A percentile compares a stretch with the other conserved stretches of the same genome.
phyloP scores from a whole-genome alignment of 805 yeast species.

The Clavispora asparagi region DNA sequence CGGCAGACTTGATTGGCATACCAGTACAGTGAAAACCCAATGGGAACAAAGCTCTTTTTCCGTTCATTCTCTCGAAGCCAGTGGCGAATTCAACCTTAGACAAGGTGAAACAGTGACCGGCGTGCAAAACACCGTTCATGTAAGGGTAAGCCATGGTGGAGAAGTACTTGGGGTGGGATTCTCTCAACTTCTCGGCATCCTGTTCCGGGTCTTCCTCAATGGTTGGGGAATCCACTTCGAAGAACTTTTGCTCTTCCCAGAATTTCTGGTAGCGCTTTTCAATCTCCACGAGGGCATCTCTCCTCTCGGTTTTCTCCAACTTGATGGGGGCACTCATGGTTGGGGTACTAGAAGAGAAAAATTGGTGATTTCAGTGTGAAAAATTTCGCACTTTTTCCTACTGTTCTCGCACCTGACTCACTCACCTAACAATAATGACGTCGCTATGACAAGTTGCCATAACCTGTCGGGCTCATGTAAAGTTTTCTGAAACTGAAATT shows the following conservation, averaged over 20 bases:
- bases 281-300: conserved; percentile 86
- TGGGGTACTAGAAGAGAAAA: conserved; percentile 2
- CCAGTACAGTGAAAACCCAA: conserved; percentile 99
- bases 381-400: conserved; percentile 2
- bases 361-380: background rate
- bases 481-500: no score
- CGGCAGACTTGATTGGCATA: conserved; percentile 95
- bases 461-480: no score
- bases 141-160: conserved; percentile 97
- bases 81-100: conserved; percentile 89
- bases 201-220: conserved; percentile 49
- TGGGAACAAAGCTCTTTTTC: conserved; percentile 89
- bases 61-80: conserved; percentile 93
- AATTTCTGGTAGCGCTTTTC: conserved; percentile 82
- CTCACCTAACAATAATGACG: background rate
- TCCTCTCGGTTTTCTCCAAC: conserved; percentile 73
- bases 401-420: background rate
- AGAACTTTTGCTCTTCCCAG: conserved; percentile 84
- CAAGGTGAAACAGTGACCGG: conserved; percentile 94
- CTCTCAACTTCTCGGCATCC: conserved; percentile 64
- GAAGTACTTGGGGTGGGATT: conserved; percentile 79
- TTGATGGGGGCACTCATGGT: conserved; percentile 37
- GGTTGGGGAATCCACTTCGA: conserved; percentile 86
- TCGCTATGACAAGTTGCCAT: no score
- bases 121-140: conserved; percentile 97